Percentiles rank a stretch among this genome's conserved stretches.
Evolutionary conservation across 1,284 basidiomycete genomes (phyloP).

Genomic region (Omphalotus olearius): DNA sequence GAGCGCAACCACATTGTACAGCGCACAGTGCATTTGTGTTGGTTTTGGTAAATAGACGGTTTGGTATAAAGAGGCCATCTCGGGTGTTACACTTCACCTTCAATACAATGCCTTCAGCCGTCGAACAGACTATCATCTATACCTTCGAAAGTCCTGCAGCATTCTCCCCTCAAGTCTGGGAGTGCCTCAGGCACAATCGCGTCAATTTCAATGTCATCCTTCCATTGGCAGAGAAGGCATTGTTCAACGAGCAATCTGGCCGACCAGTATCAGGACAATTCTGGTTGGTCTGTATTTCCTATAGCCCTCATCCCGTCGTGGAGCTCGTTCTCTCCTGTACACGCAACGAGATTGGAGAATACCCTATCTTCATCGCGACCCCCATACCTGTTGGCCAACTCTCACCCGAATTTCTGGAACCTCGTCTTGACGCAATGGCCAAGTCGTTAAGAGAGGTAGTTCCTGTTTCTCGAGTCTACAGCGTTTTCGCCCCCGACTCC

Average conservation of each 20-base stretch:
- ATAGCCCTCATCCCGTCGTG: constrained; percentile 23
- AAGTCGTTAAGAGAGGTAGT: constrained; percentile 26
- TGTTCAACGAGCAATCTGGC: constrained; percentile 15
- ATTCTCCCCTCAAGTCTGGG: constrained; percentile 32
- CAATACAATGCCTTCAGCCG: neutral
- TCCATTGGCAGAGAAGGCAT: constrained; percentile 39
- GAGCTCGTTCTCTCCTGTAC: constrained; percentile 60
- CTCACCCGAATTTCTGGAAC: constrained; percentile 27
- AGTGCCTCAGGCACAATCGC: constrained; percentile 33
- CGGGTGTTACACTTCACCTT: neutral
- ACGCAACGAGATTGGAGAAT: constrained; percentile 44
- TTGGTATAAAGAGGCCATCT: too few species aligned
- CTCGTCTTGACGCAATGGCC: constrained; percentile 32
- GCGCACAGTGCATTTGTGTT: too few species aligned
- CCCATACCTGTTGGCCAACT: constrained; percentile 30
- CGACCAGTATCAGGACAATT: constrained; percentile 18
- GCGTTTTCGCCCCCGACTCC: constrained; percentile 54
- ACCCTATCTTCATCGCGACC: constrained; percentile 54
- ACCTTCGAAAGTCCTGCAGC: constrained; percentile 19
- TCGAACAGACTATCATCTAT: neutral
- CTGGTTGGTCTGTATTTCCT: constrained; percentile 45
- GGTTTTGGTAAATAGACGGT: too few species aligned
- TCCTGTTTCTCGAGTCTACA: constrained; percentile 48
- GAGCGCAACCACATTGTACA: too few species aligned
- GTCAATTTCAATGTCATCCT: constrained; percentile 51